Conservation (phyloP, 2,329 filamentous ascomycete genomes). For the Massarina eburnea region DNA sequence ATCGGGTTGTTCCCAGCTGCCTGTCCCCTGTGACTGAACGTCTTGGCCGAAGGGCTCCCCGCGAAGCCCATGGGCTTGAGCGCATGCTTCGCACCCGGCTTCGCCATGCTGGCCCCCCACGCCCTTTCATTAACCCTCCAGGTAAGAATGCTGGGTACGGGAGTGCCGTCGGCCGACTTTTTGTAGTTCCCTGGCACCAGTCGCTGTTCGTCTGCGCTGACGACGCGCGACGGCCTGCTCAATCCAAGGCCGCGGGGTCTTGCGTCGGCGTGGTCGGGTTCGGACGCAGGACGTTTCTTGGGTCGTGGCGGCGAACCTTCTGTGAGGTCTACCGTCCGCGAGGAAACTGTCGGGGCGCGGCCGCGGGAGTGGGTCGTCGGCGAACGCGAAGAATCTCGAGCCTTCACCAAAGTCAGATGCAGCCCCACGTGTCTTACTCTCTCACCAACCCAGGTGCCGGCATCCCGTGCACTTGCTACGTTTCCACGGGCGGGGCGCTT, state of each 20-base stretch:
- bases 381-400: background rate
- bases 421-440: too few species aligned
- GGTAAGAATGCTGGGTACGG: too few species aligned
- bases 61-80: slow-evolving; percentile 16
- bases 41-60: too few species aligned
- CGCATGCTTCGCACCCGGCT: slow-evolving; percentile 14
- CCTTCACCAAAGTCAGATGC: too few species aligned
- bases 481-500: too few species aligned
- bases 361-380: background rate
- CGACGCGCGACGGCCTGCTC: background rate
- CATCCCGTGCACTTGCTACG: too few species aligned
- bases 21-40: background rate
- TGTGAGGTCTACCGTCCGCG: slow-evolving; percentile 1
- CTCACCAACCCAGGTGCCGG: too few species aligned
- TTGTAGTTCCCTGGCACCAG: slow-evolving; percentile 18
- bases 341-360: background rate
- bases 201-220: background rate
- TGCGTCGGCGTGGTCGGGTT: background rate
- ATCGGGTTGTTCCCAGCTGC: background rate
- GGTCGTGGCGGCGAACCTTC: background rate
- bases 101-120: slow-evolving; percentile 1
- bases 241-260: background rate
- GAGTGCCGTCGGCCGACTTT: background rate
- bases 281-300: background rate
- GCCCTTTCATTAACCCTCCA: background rate